Conservation (phyloP, 2,329 filamentous ascomycete genomes). For the Talaromyces sp. region DNA sequence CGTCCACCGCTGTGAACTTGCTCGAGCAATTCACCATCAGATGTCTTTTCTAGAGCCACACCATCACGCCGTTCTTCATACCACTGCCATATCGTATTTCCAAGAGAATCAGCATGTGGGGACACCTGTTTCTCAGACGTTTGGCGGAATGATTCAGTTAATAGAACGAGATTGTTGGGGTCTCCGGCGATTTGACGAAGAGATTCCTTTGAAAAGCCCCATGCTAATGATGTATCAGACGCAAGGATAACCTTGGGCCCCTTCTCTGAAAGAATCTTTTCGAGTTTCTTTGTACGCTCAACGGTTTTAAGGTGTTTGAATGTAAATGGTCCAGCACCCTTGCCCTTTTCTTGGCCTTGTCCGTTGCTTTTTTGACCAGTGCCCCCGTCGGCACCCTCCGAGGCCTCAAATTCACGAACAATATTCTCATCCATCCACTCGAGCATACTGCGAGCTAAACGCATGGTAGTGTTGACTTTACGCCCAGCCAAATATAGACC, state of each 20-base stretch:
- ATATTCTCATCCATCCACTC: constrained; percentile 99
- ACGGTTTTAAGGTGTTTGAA: constrained; percentile 83
- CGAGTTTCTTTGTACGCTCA: constrained; percentile 78
- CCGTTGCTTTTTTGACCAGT: constrained; percentile 40
- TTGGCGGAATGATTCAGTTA: constrained; percentile 69
- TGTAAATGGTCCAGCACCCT: constrained; percentile 74
- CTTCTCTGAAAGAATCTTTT: constrained; percentile 62
- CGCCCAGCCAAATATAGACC: constrained; percentile 80
- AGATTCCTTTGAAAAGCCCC: constrained; percentile 88
- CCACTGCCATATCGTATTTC: constrained; percentile 76
- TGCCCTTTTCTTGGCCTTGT: constrained; percentile 41
- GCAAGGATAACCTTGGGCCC: constrained; percentile 78
- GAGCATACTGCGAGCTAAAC: constrained; percentile 90
- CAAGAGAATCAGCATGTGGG: constrained; percentile 59
- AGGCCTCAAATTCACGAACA: constrained; percentile 83
- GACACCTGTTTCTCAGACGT: constrained; percentile 29
- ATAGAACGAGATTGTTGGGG: constrained; percentile 77
- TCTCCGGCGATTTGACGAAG: constrained; percentile 75
- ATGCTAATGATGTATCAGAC: constrained; percentile 86
- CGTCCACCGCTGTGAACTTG: constrained; percentile 68
- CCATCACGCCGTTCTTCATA: constrained; percentile 71
- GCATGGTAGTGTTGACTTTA: constrained; percentile 84
- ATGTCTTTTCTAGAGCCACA: constrained; percentile 59
- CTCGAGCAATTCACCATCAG: constrained; percentile 63
- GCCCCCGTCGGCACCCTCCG: constrained; percentile 44